Evolutionary conservation across 768 basidiomycete species (phyloP).

Genomic region (Calvatia gigantea): DNA sequence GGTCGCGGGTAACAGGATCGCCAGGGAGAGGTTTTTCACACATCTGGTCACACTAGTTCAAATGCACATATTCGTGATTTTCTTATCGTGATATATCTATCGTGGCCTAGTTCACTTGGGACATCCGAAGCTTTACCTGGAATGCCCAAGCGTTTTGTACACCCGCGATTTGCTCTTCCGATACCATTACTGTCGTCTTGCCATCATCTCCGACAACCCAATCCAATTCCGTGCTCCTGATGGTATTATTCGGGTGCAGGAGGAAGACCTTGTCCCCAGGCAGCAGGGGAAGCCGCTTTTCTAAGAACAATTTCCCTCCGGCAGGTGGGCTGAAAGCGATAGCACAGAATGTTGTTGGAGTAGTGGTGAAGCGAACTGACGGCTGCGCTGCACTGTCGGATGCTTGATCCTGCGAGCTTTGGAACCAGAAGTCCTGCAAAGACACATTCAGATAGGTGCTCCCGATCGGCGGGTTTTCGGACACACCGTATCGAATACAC

Average conservation of each 20-base stretch:
- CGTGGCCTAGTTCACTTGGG: background rate
- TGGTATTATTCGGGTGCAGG: conserved; percentile 28
- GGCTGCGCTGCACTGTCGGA: background rate
- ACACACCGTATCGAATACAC: conserved; percentile 51
- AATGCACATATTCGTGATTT: too few species aligned
- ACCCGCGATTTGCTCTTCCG: conserved; percentile 11
- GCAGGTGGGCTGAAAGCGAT: conserved; percentile 37
- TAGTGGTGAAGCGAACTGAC: conserved; percentile 45
- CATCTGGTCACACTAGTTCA: too few species aligned
- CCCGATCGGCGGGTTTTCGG: background rate
- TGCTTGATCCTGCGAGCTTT: conserved; percentile 32
- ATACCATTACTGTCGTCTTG: conserved; percentile 23
- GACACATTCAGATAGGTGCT: background rate
- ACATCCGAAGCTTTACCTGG: conserved; percentile 16
- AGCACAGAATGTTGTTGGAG: conserved; percentile 48
- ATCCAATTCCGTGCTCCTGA: background rate
- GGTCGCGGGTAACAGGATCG: too few species aligned
- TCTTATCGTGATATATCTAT: background rate
- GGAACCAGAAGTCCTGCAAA: conserved; percentile 45
- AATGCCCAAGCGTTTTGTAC: conserved; percentile 25
- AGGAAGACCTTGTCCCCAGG: conserved; percentile 38
- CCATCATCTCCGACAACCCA: conserved; percentile 24
- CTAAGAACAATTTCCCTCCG: conserved; percentile 30
- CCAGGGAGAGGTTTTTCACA: too few species aligned
- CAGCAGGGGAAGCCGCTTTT: conserved; percentile 38